Conservation (phyloP, 1,284 basidiomycete species). For the Trametes versicolor region DNA sequence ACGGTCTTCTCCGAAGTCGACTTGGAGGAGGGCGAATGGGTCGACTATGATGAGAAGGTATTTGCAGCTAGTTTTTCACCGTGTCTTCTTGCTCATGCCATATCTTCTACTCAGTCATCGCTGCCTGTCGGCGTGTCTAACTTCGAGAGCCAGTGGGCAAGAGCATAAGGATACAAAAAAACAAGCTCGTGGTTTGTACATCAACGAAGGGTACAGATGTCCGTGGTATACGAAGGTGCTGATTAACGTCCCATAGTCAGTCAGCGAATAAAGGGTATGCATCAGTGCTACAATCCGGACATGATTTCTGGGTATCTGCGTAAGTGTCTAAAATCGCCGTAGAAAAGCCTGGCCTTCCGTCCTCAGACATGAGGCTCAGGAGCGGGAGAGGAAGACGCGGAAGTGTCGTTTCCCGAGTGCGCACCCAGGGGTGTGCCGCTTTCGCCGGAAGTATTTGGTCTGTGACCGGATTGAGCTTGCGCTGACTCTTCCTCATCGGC, state of each 20-base stretch:
- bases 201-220: slow-evolving; percentile 5
- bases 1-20: slow-evolving; percentile 71
- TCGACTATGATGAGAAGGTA: slow-evolving; percentile 86
- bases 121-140: slow-evolving; percentile 72
- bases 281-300: background rate
- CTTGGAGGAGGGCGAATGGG: slow-evolving; percentile 75
- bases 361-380: no score
- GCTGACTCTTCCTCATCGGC: background rate
- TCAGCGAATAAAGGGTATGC: background rate
- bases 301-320: no score
- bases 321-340: no score
- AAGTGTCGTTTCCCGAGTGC: no score
- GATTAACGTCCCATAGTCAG: no score
- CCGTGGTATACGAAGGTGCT: background rate
- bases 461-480: background rate
- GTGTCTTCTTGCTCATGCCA: background rate
- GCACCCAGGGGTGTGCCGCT: no score
- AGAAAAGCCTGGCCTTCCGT: no score
- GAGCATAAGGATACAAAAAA: slow-evolving; percentile 57
- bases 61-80: slow-evolving; percentile 12
- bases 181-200: slow-evolving; percentile 17
- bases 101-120: slow-evolving; percentile 54
- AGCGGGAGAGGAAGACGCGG: no score
- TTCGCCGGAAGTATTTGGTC: no score
- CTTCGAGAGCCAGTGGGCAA: slow-evolving; percentile 69